Evolutionary conservation across 345 rosid species (phyloP).

Genomic region (Eucalyptus microcorys): DNA sequence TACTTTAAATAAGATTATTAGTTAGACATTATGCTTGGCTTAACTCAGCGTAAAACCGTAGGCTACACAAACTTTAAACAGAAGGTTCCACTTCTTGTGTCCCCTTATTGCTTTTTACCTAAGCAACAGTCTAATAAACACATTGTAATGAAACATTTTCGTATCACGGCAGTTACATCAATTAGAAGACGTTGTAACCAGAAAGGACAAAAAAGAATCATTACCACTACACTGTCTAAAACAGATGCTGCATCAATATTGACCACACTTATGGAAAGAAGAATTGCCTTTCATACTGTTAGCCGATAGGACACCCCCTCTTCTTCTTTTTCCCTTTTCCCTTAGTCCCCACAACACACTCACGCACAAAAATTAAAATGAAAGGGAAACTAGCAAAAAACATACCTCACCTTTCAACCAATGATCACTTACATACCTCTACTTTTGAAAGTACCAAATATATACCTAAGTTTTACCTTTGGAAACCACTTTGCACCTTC

Average conservation of each 20-base stretch:
- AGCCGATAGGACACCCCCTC: not conserved
- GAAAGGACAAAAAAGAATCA: not conserved
- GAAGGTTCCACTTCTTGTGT: not conserved
- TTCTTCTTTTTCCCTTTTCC: too few relatives aligned
- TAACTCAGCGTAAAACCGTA: not conserved
- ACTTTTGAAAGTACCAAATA: not conserved
- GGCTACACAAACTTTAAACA: not conserved
- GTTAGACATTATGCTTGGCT: not conserved
- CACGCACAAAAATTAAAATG: not conserved
- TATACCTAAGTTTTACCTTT: not conserved
- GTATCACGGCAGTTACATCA: not conserved
- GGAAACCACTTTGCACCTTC: not conserved
- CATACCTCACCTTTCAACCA: not conserved
- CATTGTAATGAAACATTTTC: not conserved
- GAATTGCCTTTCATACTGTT: not conserved
- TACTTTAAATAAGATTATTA: conserved; percentile 4
- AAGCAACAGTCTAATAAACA: not conserved
- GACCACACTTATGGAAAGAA: not conserved
- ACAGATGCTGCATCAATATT: not conserved
- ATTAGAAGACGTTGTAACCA: not conserved
- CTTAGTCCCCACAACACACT: not conserved
- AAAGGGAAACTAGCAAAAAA: not conserved
- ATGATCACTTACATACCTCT: not conserved
- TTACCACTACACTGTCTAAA: not conserved
- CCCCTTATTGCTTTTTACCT: not conserved